Evolutionary conservation across 2,329 filamentous ascomycete genomes (phyloP).

Genomic region (Cladosporium halotolerans): DNA sequence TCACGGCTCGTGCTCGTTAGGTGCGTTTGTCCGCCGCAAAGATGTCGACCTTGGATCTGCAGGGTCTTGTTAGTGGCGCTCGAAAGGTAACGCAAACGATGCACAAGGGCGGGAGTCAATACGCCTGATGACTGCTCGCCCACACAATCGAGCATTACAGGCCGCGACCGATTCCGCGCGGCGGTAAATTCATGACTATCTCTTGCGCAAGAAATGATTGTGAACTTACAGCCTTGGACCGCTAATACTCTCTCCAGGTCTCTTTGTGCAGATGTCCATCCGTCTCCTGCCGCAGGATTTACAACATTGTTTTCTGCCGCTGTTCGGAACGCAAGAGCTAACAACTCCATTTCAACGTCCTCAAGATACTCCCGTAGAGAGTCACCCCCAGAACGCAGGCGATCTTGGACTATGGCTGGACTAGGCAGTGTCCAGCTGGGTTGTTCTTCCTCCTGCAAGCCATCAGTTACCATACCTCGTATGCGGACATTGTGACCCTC

Average conservation of each 20-base stretch:
- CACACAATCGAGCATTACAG: too few species aligned
- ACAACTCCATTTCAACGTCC: constrained; percentile 54
- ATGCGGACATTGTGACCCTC: constrained; percentile 4
- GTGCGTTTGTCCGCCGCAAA: constrained; percentile 5
- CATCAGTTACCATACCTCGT: background rate
- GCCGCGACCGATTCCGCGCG: too few species aligned
- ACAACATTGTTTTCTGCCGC: constrained; percentile 19
- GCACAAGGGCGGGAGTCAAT: background rate
- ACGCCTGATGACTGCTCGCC: too few species aligned
- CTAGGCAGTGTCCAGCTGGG: constrained; percentile 26
- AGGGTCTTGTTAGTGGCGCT: constrained; percentile 16
- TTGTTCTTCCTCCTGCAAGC: constrained; percentile 13
- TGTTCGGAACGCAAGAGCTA: constrained; percentile 43
- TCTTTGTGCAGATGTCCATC: constrained; percentile 26
- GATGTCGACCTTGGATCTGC: constrained; percentile 7
- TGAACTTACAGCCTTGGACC: constrained; percentile 23
- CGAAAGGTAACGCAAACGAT: background rate
- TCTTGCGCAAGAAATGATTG: constrained; percentile 18
- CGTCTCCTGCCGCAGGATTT: constrained; percentile 24
- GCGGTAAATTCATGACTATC: background rate
- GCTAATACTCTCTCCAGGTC: constrained; percentile 30
- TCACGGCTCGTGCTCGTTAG: background rate
- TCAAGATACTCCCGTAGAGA: constrained; percentile 45
- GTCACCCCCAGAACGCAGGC: constrained; percentile 19
- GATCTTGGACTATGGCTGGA: constrained; percentile 17